Evolutionary conservation across 2,329 filamentous ascomycete genomes (phyloP).

Genomic region (Claviceps maximensis): DNA sequence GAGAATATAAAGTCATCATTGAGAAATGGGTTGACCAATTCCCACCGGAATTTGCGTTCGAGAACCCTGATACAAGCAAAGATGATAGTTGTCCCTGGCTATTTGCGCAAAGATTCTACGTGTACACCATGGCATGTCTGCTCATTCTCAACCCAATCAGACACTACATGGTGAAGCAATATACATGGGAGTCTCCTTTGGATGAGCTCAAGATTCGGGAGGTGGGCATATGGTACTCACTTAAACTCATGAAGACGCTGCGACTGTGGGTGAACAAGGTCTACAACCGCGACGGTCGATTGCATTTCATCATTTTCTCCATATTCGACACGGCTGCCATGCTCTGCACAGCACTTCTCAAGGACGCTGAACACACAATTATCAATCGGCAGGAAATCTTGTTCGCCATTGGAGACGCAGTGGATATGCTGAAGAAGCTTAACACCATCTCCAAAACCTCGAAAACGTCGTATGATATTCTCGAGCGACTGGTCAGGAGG

Average conservation of each 20-base stretch:
- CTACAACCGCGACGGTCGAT: slow-evolving; percentile 31
- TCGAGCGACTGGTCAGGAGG: slow-evolving; percentile 16
- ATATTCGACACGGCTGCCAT: slow-evolving; percentile 38
- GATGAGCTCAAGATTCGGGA: slow-evolving; percentile 23
- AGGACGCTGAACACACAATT: slow-evolving; percentile 27
- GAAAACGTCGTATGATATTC: slow-evolving; percentile 21
- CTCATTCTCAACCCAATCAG: slow-evolving; percentile 34
- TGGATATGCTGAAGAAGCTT: slow-evolving; percentile 19
- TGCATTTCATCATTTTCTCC: slow-evolving; percentile 37
- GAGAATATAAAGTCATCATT: slow-evolving; percentile 17
- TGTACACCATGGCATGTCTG: slow-evolving; percentile 31
- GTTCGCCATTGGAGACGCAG: slow-evolving; percentile 22
- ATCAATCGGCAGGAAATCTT: slow-evolving; percentile 25
- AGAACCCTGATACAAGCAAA: slow-evolving; percentile 25
- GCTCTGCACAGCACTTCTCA: slow-evolving; percentile 35
- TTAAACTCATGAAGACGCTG: slow-evolving; percentile 27
- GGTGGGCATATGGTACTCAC: slow-evolving; percentile 27
- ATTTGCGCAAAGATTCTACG: slow-evolving; percentile 31
- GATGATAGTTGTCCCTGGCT: slow-evolving; percentile 27
- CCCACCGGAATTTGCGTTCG: slow-evolving; percentile 26
- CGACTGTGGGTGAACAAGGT: slow-evolving; percentile 28
- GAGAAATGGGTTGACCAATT: slow-evolving; percentile 28
- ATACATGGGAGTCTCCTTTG: slow-evolving; percentile 13
- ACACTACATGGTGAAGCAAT: slow-evolving; percentile 27
- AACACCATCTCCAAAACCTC: slow-evolving; percentile 20